Percentiles rank a stretch among this genome's conserved stretches.
Evolutionary conservation across 2,329 filamentous ascomycete species (phyloP).

Genomic region (Penicillium hesseltinei): DNA sequence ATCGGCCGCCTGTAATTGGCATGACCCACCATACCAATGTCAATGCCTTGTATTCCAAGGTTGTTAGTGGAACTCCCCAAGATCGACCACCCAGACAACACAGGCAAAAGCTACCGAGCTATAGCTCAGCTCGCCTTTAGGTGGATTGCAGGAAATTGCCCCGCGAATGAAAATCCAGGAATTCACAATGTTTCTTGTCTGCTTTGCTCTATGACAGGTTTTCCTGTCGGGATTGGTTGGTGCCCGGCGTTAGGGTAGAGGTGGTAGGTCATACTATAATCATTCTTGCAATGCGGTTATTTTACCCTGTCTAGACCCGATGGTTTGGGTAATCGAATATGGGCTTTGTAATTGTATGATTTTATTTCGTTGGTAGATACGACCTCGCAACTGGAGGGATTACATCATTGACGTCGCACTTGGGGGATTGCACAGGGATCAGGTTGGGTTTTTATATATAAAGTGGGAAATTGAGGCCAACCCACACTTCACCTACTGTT

Average conservation of each 20-base stretch:
- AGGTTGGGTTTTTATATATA: background rate
- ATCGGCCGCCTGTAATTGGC: background rate
- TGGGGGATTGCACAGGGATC: background rate
- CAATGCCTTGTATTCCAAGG: background rate
- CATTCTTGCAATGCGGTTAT: background rate
- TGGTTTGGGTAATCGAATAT: background rate
- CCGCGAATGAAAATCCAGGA: constrained; percentile 3
- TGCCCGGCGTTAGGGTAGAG: background rate
- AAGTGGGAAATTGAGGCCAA: background rate
- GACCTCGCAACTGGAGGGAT: background rate
- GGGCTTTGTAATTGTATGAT: background rate
- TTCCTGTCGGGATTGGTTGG: background rate
- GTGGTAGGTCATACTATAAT: constrained; percentile 12
- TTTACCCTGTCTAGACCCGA: background rate
- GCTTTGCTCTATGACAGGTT: background rate
- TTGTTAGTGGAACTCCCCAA: background rate
- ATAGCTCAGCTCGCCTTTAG: background rate
- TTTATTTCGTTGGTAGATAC: background rate
- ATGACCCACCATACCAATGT: background rate
- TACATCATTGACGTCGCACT: constrained; percentile 16
- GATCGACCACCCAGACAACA: background rate
- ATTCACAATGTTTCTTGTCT: constrained; percentile 7
- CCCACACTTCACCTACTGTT: background rate
- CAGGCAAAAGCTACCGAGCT: background rate
- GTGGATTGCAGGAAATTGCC: background rate